Evolutionary conservation across 139 green algal species (phyloP), one percentile per base, ranked within the genome.

Genomic region (Edaphochlamys debaryana): DNA sequence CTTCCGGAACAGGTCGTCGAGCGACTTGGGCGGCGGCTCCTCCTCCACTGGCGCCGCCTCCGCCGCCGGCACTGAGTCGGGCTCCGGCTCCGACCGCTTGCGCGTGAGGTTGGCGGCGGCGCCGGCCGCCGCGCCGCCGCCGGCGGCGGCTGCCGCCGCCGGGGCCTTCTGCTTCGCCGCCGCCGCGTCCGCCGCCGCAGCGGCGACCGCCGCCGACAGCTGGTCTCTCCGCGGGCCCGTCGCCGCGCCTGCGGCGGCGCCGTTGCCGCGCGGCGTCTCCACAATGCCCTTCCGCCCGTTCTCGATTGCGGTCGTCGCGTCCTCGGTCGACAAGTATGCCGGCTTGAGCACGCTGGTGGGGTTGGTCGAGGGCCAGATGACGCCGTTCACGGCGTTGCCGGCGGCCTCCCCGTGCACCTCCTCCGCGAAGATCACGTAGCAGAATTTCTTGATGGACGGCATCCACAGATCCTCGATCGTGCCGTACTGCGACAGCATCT

Each of bases 1-100:
- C 87, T 95, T 95, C 9, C 87, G 82, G 74, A 98, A 98, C 37
- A 98, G 69, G 5, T 95, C 89, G 34, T 97, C 95, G 75, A 98
- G 70, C 0, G 76, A 84, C 2, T 86, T 37, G 4, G 41, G 15
- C 63, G 67, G 50, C 37, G 72, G 60, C 9, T 41, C 34, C 37
- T 79, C 75, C 29, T 38, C 22, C 30, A 11, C 62, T 8, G 58
- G 30, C 37, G 29, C 60, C 15, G 60, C 58, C 42, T 3, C 70
- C 32, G 32, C 70, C 45, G 48, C 42, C 20, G 60, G 48, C 0
- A 4, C 73, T 3, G 34, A 27, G 19, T 74, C 64, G 40, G 23
- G 34, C 63, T 69, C 45, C 25, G 45, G 37, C 63, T 56, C 63
- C 45, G 64, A 20, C n/a, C 62, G 60, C 19, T 82, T 72, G 27